Conservation (phyloP, 148 eudicot genomes). For the Fagopyrum esculentum region DNA sequence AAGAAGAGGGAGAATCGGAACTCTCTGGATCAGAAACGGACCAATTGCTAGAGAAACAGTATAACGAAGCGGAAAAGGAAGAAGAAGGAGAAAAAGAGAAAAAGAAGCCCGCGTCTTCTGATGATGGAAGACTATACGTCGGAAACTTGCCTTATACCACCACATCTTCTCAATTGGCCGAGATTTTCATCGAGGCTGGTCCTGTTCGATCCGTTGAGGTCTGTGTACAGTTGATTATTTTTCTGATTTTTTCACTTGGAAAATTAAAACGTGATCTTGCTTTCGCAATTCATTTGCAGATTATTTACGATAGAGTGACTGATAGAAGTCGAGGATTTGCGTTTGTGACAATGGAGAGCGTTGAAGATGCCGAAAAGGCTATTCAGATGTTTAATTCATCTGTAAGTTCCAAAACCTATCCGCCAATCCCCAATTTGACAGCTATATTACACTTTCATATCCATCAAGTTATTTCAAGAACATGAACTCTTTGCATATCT, state of each 20-base stretch:
- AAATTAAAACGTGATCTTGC: neutral
- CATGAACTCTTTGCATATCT: neutral
- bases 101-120: constrained; percentile 24
- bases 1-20: neutral
- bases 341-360: constrained; percentile 74
- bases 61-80: constrained; percentile 15
- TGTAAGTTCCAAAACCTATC: constrained; percentile 41
- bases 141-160: constrained; percentile 75
- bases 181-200: constrained; percentile 66
- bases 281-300: constrained; percentile 30
- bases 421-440: neutral
- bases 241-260: neutral
- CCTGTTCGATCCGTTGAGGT: constrained; percentile 61
- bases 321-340: constrained; percentile 93
- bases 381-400: constrained; percentile 77
- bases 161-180: constrained; percentile 51
- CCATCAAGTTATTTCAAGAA: neutral
- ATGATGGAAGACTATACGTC: constrained; percentile 57
- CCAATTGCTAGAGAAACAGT: constrained; percentile 17
- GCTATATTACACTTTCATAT: no score
- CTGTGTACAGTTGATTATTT: neutral
- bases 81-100: constrained; percentile 19
- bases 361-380: constrained; percentile 65
- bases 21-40: constrained; percentile 9
- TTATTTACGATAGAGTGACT: constrained; percentile 76